phyloP scores from a whole-genome alignment of 495 filamentous ascomycete species.

The Hypoxylon lienhwacheense region DNA sequence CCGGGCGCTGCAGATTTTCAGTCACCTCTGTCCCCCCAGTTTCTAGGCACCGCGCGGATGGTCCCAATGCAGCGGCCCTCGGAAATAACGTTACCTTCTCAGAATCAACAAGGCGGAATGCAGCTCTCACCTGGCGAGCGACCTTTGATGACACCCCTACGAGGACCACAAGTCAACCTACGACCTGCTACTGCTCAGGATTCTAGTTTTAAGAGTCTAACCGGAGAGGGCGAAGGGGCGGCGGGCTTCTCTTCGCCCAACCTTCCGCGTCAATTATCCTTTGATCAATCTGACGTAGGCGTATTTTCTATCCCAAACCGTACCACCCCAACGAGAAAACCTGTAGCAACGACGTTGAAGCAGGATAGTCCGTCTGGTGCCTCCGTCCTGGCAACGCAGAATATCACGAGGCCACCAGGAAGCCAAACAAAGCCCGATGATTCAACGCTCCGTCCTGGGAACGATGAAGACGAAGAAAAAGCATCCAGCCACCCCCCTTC shows the following conservation, averaged over 20 bases:
- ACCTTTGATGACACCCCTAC: slow-evolving; percentile 4
- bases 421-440: background rate
- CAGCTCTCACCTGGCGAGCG: slow-evolving; percentile 17
- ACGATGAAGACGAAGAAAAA: slow-evolving; percentile 22
- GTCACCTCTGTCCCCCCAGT: slow-evolving; percentile 23
- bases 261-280: slow-evolving; percentile 18
- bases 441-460: slow-evolving; percentile 12
- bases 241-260: slow-evolving; percentile 18
- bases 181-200: slow-evolving; percentile 20
- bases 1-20: slow-evolving; percentile 2
- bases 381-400: slow-evolving; percentile 5
- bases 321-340: slow-evolving; percentile 34
- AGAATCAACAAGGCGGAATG: slow-evolving; percentile 9
- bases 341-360: slow-evolving; percentile 27
- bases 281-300: slow-evolving; percentile 8
- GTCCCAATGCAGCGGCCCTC: slow-evolving; percentile 34
- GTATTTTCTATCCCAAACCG: slow-evolving; percentile 11
- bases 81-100: slow-evolving; percentile 35
- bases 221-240: background rate
- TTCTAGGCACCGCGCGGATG: slow-evolving; percentile 31
- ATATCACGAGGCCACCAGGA: background rate
- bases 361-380: slow-evolving; percentile 19
- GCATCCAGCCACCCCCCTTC: slow-evolving; percentile 32
- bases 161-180: slow-evolving; percentile 17
- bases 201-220: background rate